Evolutionary conservation across 1,139 yeast genomes (phyloP).

Genomic region (Torulaspora pretoriensis): DNA sequence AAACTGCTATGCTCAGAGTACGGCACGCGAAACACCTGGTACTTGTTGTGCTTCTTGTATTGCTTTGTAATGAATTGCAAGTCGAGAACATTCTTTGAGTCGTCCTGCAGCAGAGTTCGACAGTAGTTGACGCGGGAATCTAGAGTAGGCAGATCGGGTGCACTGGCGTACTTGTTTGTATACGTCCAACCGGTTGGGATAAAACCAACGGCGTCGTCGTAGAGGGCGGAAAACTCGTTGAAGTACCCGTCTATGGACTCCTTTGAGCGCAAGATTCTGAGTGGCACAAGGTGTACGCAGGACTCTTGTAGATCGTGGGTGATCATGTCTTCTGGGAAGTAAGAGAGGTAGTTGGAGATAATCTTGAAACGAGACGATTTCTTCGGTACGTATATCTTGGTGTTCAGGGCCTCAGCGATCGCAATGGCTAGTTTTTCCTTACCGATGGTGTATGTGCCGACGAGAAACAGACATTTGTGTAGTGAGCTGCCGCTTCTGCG

Average conservation of each 20-base stretch:
- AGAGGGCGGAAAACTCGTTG: constrained; percentile 45
- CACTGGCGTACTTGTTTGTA: constrained; percentile 24
- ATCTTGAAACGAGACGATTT: constrained; percentile 19
- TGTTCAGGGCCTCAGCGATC: constrained; percentile 24
- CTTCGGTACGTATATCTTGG: constrained; percentile 24
- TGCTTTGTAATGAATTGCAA: constrained; percentile 33
- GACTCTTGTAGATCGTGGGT: constrained; percentile 46
- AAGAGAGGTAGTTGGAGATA: constrained; percentile 17
- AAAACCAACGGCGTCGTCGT: constrained; percentile 56
- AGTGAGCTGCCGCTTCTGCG: constrained; percentile 14
- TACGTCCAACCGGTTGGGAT: constrained; percentile 90
- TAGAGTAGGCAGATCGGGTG: constrained; percentile 13
- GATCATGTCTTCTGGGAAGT: constrained; percentile 31
- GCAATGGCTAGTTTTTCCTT: constrained; percentile 75
- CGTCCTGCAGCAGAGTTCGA: constrained; percentile 12
- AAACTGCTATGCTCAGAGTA: constrained; percentile 94
- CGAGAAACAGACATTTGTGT: constrained; percentile 50
- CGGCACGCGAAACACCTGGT: constrained; percentile 63
- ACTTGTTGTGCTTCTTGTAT: constrained; percentile 31
- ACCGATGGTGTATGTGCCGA: constrained; percentile 92
- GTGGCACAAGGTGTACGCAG: constrained; percentile 67
- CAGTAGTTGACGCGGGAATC: constrained; percentile 21
- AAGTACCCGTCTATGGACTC: constrained; percentile 46
- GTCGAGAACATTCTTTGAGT: constrained; percentile 20
- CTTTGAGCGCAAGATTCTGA: constrained; percentile 46